phyloP scores from a whole-genome alignment of 306 rosid genomes.

The Quercus dentata region DNA sequence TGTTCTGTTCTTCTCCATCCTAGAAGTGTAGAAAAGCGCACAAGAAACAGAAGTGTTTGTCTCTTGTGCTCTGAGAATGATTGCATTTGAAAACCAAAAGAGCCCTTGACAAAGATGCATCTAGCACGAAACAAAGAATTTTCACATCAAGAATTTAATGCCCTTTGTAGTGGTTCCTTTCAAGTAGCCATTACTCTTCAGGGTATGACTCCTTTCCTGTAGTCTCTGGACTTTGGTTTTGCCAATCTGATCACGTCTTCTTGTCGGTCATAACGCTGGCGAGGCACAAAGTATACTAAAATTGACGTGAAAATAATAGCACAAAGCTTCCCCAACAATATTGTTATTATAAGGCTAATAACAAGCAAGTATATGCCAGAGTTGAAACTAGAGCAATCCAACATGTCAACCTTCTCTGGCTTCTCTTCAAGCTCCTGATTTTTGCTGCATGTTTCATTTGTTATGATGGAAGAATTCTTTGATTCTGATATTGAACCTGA shows the following conservation, averaged over 20 bases:
- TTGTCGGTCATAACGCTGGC: background rate
- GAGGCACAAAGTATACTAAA: slow-evolving; percentile 36
- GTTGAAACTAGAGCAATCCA: slow-evolving; percentile 7
- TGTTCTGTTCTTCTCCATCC: background rate
- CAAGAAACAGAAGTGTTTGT: slow-evolving; percentile 16
- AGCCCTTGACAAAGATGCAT: slow-evolving; percentile 23
- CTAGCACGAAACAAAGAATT: slow-evolving; percentile 33
- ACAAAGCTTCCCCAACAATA: slow-evolving; percentile 46
- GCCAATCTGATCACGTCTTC: slow-evolving; percentile 24
- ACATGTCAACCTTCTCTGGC: slow-evolving; percentile 7
- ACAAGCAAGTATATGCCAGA: slow-evolving; percentile 38
- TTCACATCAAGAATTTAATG: slow-evolving; percentile 40
- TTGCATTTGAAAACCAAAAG: slow-evolving; percentile 14
- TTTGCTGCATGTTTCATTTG: slow-evolving; percentile 5
- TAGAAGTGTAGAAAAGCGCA: slow-evolving; percentile 2
- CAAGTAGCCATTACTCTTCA: slow-evolving; percentile 20
- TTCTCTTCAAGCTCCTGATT: slow-evolving; percentile 13
- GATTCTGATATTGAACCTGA: slow-evolving; percentile 16
- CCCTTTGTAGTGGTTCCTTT: slow-evolving; percentile 26
- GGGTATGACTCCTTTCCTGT: slow-evolving; percentile 24
- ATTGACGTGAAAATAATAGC: slow-evolving; percentile 45
- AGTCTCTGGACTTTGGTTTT: slow-evolving; percentile 16
- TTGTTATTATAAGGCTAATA: slow-evolving; percentile 44
- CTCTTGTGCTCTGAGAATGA: slow-evolving; percentile 10
- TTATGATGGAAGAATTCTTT: background rate